Conservation (phyloP, 495 filamentous ascomycete genomes). For the Lentithecium fluviatile region DNA sequence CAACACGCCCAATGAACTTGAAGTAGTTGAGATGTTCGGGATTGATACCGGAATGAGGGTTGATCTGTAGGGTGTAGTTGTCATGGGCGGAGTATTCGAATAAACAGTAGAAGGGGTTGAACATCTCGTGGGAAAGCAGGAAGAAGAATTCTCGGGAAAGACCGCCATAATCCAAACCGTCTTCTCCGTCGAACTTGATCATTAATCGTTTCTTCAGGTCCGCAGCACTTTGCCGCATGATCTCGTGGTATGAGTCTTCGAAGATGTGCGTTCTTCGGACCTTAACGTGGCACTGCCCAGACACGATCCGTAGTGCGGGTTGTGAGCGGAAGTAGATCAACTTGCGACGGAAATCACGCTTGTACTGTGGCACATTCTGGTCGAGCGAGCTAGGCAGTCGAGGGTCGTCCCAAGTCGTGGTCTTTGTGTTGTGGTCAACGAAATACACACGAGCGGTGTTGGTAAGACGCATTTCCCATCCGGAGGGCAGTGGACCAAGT, state of each 20-base stretch:
- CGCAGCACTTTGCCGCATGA: constrained; percentile 92
- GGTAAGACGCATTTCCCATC: constrained; percentile 99
- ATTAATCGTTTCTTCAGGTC: constrained; percentile 97
- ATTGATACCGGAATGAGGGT: constrained; percentile 98
- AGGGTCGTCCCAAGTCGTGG: constrained; percentile 99
- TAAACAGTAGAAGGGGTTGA: constrained; percentile 99
- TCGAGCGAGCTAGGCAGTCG: constrained; percentile 92
- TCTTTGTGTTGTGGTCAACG: constrained; percentile 99
- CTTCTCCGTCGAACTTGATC: constrained; percentile 99
- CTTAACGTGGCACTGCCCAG: constrained; percentile 97
- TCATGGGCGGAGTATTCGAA: constrained; percentile 99
- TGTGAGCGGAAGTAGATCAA: constrained; percentile 99
- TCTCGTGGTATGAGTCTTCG: constrained; percentile 97
- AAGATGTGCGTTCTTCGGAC: constrained; percentile 95
- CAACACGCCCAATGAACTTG: constrained; percentile 98
- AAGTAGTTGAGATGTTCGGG: constrained; percentile 99
- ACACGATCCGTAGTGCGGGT: constrained; percentile 89
- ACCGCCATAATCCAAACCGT: constrained; percentile 96
- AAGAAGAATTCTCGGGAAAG: constrained; percentile 99
- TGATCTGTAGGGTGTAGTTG: constrained; percentile 99
- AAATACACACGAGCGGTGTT: constrained; percentile 98
- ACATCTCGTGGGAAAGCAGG: constrained; percentile 99
- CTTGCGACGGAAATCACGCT: constrained; percentile 96
- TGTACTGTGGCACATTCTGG: constrained; percentile 98
- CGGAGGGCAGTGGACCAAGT: constrained; percentile 91